Evolutionary conservation across 768 basidiomycete genomes (phyloP), one percentile per base, ranked within the genome.

Genomic region (Rubroboletus satanas): DNA sequence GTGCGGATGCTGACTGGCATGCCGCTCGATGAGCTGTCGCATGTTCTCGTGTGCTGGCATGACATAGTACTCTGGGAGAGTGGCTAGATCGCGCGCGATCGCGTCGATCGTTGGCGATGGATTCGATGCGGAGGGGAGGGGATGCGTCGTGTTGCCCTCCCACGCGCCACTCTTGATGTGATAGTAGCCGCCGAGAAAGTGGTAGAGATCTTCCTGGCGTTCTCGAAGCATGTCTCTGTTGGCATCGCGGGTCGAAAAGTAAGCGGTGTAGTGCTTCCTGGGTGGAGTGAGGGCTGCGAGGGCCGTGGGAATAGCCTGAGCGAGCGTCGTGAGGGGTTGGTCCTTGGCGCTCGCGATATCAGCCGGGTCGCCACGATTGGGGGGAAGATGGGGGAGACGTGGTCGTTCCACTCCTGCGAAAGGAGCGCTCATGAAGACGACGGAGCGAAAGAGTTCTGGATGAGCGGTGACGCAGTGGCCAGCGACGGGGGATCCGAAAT

Each of bases 141-240:
- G 74, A 37, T 70, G 72, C 0, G 77, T 72, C 6, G 67, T 57
- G 63, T 82, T 81, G 5, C 63, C 63, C 5, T 60, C 54, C 79
- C 79, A 81, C 55, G 82, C 78, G 2, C 75, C 83, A 60, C 80
- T 83, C 69, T 85, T 87, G 57, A 76, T 72, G 65, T 85, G 80
- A 21, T 68, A 60, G 53, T 66, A 70, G 0, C 56, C 60, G 1
- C 64, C 59, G 5, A 71, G 59, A 7, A 70, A 70, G 35, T 31
- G 44, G 21, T 51, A 46, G 52, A 71, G 43, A 14, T 55, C 68
- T 14, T 68, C 66, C 4, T 37, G 32, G 7, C 21, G 1, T 9
- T 59, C 43, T 26, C 65, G 59, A 23, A 62, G 58, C 72, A 83
- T 74, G 56, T 83, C 76, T 6, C 38, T 45, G 58, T 81, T 78